Evolutionary conservation across 1,284 basidiomycete genomes (phyloP).

Genomic region (Trichosporon sp.): DNA sequence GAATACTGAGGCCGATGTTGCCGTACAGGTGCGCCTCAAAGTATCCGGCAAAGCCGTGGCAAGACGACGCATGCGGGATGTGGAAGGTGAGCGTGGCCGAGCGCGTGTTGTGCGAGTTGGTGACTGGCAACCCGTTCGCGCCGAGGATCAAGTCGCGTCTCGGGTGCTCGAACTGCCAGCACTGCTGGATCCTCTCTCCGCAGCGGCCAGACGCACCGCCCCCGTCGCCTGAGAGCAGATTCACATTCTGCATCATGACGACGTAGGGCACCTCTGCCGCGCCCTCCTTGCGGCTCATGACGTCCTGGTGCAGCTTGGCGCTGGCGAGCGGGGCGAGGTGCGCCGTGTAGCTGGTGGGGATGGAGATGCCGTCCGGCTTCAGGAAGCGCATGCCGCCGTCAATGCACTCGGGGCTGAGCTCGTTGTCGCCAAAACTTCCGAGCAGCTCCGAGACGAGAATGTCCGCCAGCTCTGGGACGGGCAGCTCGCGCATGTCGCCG

Average conservation of each 20-base stretch:
- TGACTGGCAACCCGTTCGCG: slow-evolving; percentile 71
- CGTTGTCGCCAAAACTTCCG: slow-evolving; percentile 98
- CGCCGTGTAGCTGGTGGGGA: slow-evolving; percentile 93
- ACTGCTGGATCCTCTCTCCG: slow-evolving; percentile 84
- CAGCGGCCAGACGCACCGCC: slow-evolving; percentile 64
- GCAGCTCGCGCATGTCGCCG: slow-evolving; percentile 88
- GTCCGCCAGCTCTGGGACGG: slow-evolving; percentile 82
- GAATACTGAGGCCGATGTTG: slow-evolving; percentile 87
- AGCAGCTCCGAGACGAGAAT: slow-evolving; percentile 94
- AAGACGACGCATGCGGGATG: slow-evolving; percentile 89
- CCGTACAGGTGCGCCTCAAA: slow-evolving; percentile 94
- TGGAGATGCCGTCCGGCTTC: slow-evolving; percentile 88
- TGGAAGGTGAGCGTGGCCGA: slow-evolving; percentile 81
- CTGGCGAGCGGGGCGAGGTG: slow-evolving; percentile 92
- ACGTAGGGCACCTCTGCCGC: slow-evolving; percentile 95
- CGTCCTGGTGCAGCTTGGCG: slow-evolving; percentile 85
- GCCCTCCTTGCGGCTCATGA: slow-evolving; percentile 57
- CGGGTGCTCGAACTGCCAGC: slow-evolving; percentile 97
- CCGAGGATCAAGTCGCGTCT: slow-evolving; percentile 74
- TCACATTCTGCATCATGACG: slow-evolving; percentile 93
- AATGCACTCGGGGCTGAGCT: slow-evolving; percentile 94
- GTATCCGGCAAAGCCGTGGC: slow-evolving; percentile 97
- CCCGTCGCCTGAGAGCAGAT: slow-evolving; percentile 75
- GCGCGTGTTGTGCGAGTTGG: slow-evolving; percentile 85
- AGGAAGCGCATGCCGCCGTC: slow-evolving; percentile 92